These are phyloP conservation scores for Paecilomyces sp. DNA, from an alignment of 2,329 filamentous ascomycete genomes.

Conservation along the genomic window DNA sequence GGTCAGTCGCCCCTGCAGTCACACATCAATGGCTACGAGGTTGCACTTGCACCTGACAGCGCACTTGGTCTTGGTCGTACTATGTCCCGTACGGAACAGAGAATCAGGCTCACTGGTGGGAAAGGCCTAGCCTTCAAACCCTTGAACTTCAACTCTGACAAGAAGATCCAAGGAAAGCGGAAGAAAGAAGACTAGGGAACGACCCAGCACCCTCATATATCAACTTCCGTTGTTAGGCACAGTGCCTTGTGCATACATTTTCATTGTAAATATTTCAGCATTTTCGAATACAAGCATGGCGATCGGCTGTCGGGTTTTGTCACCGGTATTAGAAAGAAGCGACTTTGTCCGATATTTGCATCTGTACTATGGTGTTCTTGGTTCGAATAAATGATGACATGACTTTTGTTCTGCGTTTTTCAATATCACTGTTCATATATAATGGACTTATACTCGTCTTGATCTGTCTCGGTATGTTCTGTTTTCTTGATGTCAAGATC, in stretches of 20 bases:
- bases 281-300: neutral
- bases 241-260: neutral
- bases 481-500: neutral
- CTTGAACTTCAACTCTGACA: constrained; percentile 20
- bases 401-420: neutral
- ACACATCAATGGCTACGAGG: constrained; percentile 31
- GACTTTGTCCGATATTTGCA: neutral
- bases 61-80: constrained; percentile 31
- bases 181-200: neutral
- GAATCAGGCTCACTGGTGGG: constrained; percentile 36
- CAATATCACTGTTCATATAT: neutral
- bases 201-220: neutral
- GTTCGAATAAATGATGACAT: neutral
- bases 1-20: constrained; percentile 21
- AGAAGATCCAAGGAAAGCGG: constrained; percentile 11
- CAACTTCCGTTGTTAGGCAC: neutral
- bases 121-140: constrained; percentile 37
- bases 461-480: neutral
- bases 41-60: constrained; percentile 32
- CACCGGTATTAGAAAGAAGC: neutral
- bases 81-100: constrained; percentile 37
- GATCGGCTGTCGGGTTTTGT: neutral
- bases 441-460: neutral
- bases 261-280: neutral
- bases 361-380: neutral